Base-by-base conservation (phyloP, 108 stramenopile genomes). In the Skeletonema grethae region DNA sequence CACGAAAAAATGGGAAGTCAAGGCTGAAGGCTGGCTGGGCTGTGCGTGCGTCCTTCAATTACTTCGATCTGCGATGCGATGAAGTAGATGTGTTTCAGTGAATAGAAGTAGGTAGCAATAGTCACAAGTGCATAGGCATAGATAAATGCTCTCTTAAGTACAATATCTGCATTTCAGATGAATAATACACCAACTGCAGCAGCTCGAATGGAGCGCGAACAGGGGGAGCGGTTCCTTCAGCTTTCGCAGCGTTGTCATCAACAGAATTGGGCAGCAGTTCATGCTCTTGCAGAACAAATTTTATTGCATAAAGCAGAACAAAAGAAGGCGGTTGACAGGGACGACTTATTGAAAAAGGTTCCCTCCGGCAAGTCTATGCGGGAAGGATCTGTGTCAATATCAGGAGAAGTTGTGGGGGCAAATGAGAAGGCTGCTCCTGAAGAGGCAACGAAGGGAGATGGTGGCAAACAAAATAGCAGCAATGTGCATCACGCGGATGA, bases 211-310 rank as follows among this genome's bases (percentile, higher is more conserved):
- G 65, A 74, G 35, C 64, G 65, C 7, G 57, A 65, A 22, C 73
- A 74, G 55, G 73, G 65, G 18, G 73, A 74, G 39, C 64, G 64
- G 41, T 74, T 66, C 41, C 12, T 65, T 8, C 57, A 65, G 39
- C 64, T 74, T 8, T 74, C 73, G 0, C 73, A 59, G 25, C 32
- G 65, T 28, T 74, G 73, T 35, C 73, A 74, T 57, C 53, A 74
- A 61, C 73, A 74, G 57, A 57, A 65, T 35, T 74, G 73, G 73
- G 64, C 43, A 30, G 63, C 43, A 34, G 65, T 74, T 59, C 73
- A 74, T 67, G 57, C 73, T 41, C 20, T 74, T 10, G 73, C 73
- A 12, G 39, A 65, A 43, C 64, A 74, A 57, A 74, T 74, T 35
- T 18, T 43, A 48, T 4, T 32, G 57, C 65, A 66, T 58, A 46